Conservation (phyloP, 345 rosid genomes). For the Passiflora organensis region DNA sequence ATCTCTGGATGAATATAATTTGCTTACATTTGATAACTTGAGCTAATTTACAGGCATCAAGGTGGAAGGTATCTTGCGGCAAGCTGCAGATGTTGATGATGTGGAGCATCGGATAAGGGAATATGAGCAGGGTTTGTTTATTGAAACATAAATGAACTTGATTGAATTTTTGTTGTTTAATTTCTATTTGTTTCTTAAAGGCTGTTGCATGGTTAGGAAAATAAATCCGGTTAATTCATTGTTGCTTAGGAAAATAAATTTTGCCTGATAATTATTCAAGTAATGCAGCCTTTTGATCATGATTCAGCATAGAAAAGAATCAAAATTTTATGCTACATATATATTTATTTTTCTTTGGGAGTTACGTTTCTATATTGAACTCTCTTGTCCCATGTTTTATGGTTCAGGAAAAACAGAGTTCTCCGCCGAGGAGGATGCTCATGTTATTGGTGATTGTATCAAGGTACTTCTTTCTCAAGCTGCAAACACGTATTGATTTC, state of each 20-base stretch:
- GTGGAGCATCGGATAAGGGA: constrained; percentile 85
- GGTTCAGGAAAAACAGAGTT: constrained; percentile 75
- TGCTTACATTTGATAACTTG: constrained; percentile 20
- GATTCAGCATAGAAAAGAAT: too few relatives aligned
- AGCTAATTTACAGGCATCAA: constrained; percentile 53
- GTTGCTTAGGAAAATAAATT: too few relatives aligned
- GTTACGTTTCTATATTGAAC: neutral
- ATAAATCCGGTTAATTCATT: too few relatives aligned
- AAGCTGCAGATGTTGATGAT: constrained; percentile 98
- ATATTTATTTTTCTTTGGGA: neutral
- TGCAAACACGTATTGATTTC: constrained; percentile 1
- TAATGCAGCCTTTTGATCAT: too few relatives aligned
- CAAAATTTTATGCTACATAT: neutral
- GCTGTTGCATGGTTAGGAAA: too few relatives aligned
- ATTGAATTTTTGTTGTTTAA: too few relatives aligned
- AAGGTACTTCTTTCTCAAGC: constrained; percentile 48
- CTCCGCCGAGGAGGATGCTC: constrained; percentile 70
- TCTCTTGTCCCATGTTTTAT: constrained; percentile 11
- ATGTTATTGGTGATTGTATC: constrained; percentile 87
- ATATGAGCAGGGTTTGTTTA: constrained; percentile 73
- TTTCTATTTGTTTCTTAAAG: too few relatives aligned
- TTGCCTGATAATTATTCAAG: too few relatives aligned
- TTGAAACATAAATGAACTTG: too few relatives aligned
- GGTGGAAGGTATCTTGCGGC: constrained; percentile 94
- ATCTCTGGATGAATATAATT: constrained; percentile 2